phyloP scores from a whole-genome alignment of 192 early-diverging fungal species.

The Irineochytrium annulatum region DNA sequence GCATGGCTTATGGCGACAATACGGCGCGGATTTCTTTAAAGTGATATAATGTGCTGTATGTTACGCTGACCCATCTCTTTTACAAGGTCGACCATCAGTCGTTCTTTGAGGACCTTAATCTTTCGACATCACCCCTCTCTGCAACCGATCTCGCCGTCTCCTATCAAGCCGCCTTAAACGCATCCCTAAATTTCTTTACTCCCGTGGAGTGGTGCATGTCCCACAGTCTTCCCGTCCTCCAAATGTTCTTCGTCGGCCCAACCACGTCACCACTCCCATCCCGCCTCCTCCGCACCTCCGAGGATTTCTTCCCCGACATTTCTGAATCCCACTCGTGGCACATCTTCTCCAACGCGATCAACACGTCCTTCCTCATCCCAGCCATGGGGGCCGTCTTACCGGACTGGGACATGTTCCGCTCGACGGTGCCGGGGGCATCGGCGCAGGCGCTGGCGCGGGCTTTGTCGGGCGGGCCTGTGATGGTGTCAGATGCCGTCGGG shows the following conservation, averaged over 20 bases:
- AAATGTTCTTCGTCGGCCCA: neutral
- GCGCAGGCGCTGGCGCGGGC: slow-evolving; percentile 13
- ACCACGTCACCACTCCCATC: neutral
- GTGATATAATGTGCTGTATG: neutral
- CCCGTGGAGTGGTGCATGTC: slow-evolving; percentile 15
- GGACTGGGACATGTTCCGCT: slow-evolving; percentile 25
- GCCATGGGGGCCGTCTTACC: neutral
- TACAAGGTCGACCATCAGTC: slow-evolving; percentile 14
- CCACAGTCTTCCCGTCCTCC: slow-evolving; percentile 8
- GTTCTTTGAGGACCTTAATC: slow-evolving; percentile 1
- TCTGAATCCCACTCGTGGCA: slow-evolving; percentile 18
- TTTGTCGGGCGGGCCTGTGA: slow-evolving; percentile 9
- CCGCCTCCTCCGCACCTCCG: slow-evolving; percentile 2
- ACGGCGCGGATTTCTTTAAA: slow-evolving; percentile 2
- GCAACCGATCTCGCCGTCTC: neutral
- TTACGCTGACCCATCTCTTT: too few species aligned
- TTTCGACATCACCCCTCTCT: neutral
- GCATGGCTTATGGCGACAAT: neutral
- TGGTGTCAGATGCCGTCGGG: slow-evolving; percentile 3
- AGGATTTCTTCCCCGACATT: slow-evolving; percentile 15
- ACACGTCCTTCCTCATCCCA: neutral
- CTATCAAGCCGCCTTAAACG: neutral
- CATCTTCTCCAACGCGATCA: slow-evolving; percentile 7
- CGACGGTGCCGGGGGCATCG: neutral
- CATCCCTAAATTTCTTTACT: neutral